Evolutionary conservation across 148 eudicot species (phyloP), one percentile per base, ranked within the genome.

Genomic region (Vaccinium myrtillus): DNA sequence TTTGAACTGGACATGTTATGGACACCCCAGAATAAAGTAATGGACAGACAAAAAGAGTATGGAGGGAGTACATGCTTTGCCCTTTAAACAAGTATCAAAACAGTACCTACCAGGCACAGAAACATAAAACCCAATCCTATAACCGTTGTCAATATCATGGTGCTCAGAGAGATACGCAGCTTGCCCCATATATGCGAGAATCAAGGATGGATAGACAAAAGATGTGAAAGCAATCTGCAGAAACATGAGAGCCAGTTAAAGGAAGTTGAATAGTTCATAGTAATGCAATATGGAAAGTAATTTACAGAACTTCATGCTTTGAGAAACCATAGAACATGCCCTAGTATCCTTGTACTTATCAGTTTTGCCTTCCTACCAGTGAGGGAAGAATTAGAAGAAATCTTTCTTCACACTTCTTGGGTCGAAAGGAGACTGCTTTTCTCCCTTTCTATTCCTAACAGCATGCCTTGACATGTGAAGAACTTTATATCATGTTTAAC

Each of bases 181-280:
- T 94, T 97, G 99, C 15, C 99, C 99, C 99, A 97, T 97, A 75
- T 97, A 97, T 78, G 99, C 99, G 54, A 97, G 98, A 85, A 97
- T 87, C 79, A 97, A 88, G 30, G 99, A 90, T 16, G 99, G 99
- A 84, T 97, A 97, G 48, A 97, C 99, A 55, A 95, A 74, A 10
- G 88, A 88, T 51, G 93, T 90, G 90, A 97, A 97, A 82, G 99
- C 99, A 77, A 94, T 87, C 98, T 97, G 92, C 50, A 86, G 81
- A 85, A 75, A 1, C 15, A 76, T 77, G 43, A 15, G 1, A 54
- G n/a, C 4, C 23, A 14, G 78, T 58, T 50, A 78, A 71, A 27
- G 15, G 54, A 54, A 21, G 43, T 36, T 79, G 78, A 56, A 30
- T 7, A 54, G 48, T 49, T 48, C 73, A 36, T 13, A 39, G 49